These are phyloP conservation scores for Salix dunnii DNA, from an alignment of 345 rosid species.

Conservation along the genomic window DNA sequence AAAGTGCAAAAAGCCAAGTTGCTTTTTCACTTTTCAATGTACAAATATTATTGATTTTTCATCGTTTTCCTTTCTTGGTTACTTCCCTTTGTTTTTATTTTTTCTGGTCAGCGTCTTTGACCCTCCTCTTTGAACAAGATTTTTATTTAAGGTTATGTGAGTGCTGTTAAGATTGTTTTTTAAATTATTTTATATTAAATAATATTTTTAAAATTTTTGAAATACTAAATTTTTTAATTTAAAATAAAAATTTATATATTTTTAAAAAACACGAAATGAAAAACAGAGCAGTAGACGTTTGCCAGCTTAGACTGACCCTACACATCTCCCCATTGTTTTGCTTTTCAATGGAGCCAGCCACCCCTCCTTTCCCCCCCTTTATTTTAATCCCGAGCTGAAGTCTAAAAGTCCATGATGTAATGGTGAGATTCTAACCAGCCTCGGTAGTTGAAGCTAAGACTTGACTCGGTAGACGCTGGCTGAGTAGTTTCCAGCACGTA, in stretches of 20 bases:
- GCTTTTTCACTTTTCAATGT: background rate
- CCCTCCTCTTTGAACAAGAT: background rate
- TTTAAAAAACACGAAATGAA: too few species aligned
- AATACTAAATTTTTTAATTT: too few species aligned
- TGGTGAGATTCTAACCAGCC: background rate
- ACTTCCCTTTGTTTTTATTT: background rate
- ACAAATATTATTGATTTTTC: background rate
- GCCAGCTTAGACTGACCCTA: background rate
- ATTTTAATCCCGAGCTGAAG: background rate
- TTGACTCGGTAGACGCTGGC: background rate
- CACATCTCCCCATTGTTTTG: background rate
- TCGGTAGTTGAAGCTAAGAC: background rate
- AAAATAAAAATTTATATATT: too few species aligned
- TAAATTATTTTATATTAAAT: too few species aligned
- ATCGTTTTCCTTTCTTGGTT: background rate
- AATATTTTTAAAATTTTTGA: too few species aligned
- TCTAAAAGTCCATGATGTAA: background rate
- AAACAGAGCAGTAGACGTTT: background rate
- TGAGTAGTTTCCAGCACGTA: background rate
- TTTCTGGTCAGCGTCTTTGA: constrained; percentile 2
- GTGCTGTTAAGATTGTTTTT: too few species aligned
- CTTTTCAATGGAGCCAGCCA: background rate
- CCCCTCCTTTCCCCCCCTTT: background rate
- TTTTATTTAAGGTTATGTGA: accelerated
- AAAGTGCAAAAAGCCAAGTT: background rate